phyloP scores from a whole-genome alignment of 305 asterid species.

The Salvia sclarea region DNA sequence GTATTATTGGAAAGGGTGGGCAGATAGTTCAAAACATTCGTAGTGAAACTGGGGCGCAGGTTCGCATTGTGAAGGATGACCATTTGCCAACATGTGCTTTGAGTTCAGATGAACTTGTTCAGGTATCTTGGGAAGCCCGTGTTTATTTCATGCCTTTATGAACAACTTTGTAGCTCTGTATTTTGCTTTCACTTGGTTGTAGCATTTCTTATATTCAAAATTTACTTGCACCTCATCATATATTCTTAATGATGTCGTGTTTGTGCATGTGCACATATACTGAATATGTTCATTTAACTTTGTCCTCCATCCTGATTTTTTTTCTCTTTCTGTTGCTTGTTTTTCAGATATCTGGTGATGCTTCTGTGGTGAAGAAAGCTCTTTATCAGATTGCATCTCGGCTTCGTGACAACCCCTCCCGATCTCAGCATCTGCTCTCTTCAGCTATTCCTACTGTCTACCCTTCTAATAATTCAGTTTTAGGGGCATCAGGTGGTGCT shows the following conservation, averaged over 20 bases:
- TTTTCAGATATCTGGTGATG: constrained; percentile 77
- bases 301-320: not conserved
- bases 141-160: not conserved
- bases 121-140: constrained; percentile 47
- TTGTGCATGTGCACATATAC: not conserved
- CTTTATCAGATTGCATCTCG: constrained; percentile 73
- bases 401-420: constrained; percentile 87
- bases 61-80: constrained; percentile 84
- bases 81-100: constrained; percentile 85
- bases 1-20: constrained; percentile 93
- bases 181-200: not conserved
- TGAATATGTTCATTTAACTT: not conserved
- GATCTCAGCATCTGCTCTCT: constrained; percentile 80
- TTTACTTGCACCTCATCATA: constrained; percentile 11
- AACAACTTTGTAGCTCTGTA: not conserved
- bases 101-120: constrained; percentile 90
- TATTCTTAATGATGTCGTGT: not conserved
- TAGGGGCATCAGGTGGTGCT: constrained; percentile 59
- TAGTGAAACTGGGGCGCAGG: constrained; percentile 84
- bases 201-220: constrained; percentile 7
- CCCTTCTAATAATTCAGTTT: constrained; percentile 64
- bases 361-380: constrained; percentile 76
- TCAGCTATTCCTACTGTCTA: constrained; percentile 59
- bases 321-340: not conserved
- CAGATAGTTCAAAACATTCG: constrained; percentile 82